Evolutionary conservation across 106 monocot genomes (phyloP).

Genomic region (Dendrobium huoshanense): DNA sequence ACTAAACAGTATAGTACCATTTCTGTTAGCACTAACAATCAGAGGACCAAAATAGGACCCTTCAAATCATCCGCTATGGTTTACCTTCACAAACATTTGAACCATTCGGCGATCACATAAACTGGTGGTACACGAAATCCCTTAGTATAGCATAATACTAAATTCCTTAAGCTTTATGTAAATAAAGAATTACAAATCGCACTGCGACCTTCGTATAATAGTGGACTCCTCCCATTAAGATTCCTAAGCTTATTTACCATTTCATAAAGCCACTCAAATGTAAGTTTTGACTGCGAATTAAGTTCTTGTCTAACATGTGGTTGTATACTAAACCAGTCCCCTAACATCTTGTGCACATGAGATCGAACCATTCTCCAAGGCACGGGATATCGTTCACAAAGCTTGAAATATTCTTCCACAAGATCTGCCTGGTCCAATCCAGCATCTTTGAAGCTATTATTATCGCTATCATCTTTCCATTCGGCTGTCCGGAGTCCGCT

Average conservation of each 20-base stretch:
- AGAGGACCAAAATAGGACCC: too few relatives aligned
- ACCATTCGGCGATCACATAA: too few relatives aligned
- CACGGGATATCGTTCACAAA: conserved; percentile 86
- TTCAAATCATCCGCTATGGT: too few relatives aligned
- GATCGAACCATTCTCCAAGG: conserved; percentile 94
- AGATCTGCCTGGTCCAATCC: conserved; percentile 67
- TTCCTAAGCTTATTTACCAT: conserved; percentile 70
- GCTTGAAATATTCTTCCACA: conserved; percentile 68
- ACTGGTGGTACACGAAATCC: neutral
- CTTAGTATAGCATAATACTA: neutral
- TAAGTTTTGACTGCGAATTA: conserved; percentile 70
- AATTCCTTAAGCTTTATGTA: neutral
- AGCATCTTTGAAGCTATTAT: conserved; percentile 5
- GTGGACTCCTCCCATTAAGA: conserved; percentile 43
- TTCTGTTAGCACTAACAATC: too few relatives aligned
- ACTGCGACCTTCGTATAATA: conserved; percentile 29
- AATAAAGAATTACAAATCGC: conserved; percentile 12
- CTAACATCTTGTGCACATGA: conserved; percentile 96
- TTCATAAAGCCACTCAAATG: conserved; percentile 82
- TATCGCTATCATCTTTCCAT: conserved; percentile 38
- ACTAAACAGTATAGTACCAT: too few relatives aligned
- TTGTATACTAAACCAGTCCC: conserved; percentile 82
- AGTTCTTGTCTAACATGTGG: conserved; percentile 87
- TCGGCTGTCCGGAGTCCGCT: conserved; percentile 56
- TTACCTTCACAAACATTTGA: too few relatives aligned